Base-by-base conservation (phyloP, 805 yeast species). In the Candida coleopterorum region DNA sequence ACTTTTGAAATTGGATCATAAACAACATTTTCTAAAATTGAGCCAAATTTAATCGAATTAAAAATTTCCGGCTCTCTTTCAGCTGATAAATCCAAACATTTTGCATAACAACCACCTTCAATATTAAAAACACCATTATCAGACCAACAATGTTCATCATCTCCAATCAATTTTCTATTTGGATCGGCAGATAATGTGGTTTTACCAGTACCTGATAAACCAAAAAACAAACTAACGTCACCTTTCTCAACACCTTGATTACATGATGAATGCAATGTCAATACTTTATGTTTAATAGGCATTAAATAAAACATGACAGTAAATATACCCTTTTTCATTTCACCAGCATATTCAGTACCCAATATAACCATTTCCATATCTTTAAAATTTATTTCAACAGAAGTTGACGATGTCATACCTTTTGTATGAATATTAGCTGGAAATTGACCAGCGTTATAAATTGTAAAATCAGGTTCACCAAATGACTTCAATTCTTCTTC, bases 101-200 rank as follows among this genome's bases (percentile, higher is more conserved):
- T 90, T 55, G 97, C 97, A 73, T 90, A 90, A 75, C 98, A 90
- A 49, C 98, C 98, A 66, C 98, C 98, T 73, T 90, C 98, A 56
- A 90, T 89, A 78, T 93, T 93, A 81, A 90, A 90, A 42, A 90
- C 97, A 70, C 98, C 98, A 50, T 84, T 73, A 66, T 90, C 95
- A 14, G 97, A 85, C 98, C 98, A 90, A 74, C 97, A 90, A 73
- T 90, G 98, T 72, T 90, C 98, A 62, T 90, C 98, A 64, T 90
- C 98, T 63, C 98, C 98, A 59, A 90, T 90, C 62, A 90, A 77
- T 61, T 76, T 68, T 66, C 98, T 83, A 68, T 86, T 73, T 42
- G 96, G 96, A 61, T 90, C 97, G 38, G 97, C 97, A 51, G 95
- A 85, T 52, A 90, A 72, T 12, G 98, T 90, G 49, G 98, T 90